A percentile compares a stretch with the other conserved stretches of the same genome.
These are phyloP conservation scores for Cercospora sp. DNA, from an alignment of 2,329 filamentous ascomycete species.

Conservation along the genomic window DNA sequence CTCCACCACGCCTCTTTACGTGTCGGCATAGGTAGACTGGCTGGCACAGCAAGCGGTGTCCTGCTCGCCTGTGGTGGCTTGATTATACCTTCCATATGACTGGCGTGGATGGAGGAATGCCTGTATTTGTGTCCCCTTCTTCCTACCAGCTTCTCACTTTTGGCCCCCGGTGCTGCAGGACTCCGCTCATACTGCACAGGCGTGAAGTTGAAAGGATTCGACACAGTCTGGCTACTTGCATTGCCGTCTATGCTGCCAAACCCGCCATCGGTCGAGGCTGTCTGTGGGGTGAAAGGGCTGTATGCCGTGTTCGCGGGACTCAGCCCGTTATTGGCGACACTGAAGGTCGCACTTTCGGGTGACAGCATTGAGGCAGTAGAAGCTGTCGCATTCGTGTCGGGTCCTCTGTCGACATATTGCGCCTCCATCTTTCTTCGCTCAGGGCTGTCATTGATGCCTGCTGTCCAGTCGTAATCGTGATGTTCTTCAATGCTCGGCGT, in stretches of 20 bases:
- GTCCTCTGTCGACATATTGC: constrained; percentile 11
- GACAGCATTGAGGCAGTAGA: constrained; percentile 35
- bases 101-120: constrained; percentile 77
- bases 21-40: constrained; percentile 89
- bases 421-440: constrained; percentile 11
- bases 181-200: constrained; percentile 53
- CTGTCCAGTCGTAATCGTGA: constrained; percentile 37
- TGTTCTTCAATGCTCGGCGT: constrained; percentile 33
- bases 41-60: constrained; percentile 83
- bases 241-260: constrained; percentile 33
- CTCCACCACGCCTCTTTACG: constrained; percentile 82
- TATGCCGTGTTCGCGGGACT: constrained; percentile 33
- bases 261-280: constrained; percentile 34
- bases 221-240: constrained; percentile 35
- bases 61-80: constrained; percentile 81
- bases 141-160: constrained; percentile 76
- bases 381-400: constrained; percentile 22
- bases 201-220: constrained; percentile 92
- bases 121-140: constrained; percentile 96
- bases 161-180: constrained; percentile 57
- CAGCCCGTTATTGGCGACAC: constrained; percentile 23
- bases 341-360: constrained; percentile 35
- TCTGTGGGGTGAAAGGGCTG: constrained; percentile 39
- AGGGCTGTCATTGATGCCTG: constrained; percentile 34
- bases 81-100: constrained; percentile 94